Conservation (phyloP, 2,329 filamentous ascomycete species). For the Sporothrix pseudoabietina region DNA sequence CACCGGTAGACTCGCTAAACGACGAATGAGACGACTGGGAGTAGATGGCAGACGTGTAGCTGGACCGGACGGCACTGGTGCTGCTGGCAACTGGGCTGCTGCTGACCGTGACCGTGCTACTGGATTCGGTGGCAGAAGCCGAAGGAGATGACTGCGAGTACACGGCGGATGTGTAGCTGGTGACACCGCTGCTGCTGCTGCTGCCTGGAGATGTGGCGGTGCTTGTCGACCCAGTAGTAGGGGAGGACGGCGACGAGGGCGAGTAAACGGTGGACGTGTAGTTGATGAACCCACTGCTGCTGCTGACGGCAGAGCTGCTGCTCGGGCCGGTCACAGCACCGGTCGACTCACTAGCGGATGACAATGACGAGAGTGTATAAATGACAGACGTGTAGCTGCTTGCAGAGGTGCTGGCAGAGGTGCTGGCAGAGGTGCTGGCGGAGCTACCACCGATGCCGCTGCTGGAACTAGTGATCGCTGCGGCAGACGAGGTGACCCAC, state of each 20-base stretch:
- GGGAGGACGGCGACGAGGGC: background rate
- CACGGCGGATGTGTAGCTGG: background rate
- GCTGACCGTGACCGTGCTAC: background rate
- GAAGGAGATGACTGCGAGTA: conserved; percentile 3
- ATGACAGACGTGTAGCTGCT: conserved; percentile 12
- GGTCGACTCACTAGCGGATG: background rate
- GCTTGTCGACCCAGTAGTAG: background rate
- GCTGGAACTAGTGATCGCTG: background rate
- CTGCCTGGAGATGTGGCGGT: background rate
- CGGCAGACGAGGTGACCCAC: background rate
- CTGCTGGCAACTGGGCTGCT: background rate
- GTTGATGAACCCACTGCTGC: background rate
- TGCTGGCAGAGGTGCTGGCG: background rate
- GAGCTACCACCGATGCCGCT: background rate
- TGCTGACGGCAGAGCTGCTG: background rate
- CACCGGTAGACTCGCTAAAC: background rate
- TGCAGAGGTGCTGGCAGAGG: background rate
- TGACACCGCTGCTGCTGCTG: background rate
- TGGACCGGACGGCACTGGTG: background rate
- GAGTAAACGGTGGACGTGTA: conserved; percentile 7
- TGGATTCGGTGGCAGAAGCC: background rate
- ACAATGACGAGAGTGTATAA: conserved; percentile 1
- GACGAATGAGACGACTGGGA: background rate
- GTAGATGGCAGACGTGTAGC: background rate
- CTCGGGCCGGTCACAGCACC: background rate